A percentile compares a stretch with the other conserved stretches of the same genome.
Conservation (phyloP, 805 yeast species). For the Wickerhamomyces canadensis region DNA sequence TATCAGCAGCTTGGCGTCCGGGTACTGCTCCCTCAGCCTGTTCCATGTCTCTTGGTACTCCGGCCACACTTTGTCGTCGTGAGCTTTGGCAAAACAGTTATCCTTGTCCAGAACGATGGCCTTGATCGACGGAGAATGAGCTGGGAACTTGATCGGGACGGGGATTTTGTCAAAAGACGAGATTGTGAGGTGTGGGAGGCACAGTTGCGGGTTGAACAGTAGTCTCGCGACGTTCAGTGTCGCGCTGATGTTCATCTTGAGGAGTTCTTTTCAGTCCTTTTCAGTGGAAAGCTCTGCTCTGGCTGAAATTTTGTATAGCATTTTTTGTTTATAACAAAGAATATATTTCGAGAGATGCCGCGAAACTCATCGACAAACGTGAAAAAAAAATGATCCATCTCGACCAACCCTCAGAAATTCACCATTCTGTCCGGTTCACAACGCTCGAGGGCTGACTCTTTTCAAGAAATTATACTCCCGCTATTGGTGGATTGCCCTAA, state of each 20-base stretch:
- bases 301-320: too few species aligned
- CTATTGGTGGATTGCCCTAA: too few species aligned
- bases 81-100: conserved; percentile 87
- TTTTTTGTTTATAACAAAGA: too few species aligned
- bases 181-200: conserved; percentile 58
- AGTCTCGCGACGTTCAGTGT: conserved; percentile 62
- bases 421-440: too few species aligned
- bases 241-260: conserved; percentile 63
- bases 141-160: conserved; percentile 41
- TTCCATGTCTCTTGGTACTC: conserved; percentile 57
- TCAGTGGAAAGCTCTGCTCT: not conserved
- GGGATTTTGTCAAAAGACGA: conserved; percentile 56
- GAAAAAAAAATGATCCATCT: too few species aligned
- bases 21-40: conserved; percentile 47
- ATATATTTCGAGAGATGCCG: too few species aligned
- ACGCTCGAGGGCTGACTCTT: too few species aligned
- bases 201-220: conserved; percentile 56
- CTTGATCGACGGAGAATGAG: conserved; percentile 38
- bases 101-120: conserved; percentile 91
- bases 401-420: too few species aligned
- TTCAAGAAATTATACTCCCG: too few species aligned
- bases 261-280: not conserved
- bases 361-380: too few species aligned
- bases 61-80: conserved; percentile 75
- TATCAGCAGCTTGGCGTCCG: conserved; percentile 59